Evolutionary conservation across 2,329 filamentous ascomycete species (phyloP).

Genomic region (Emericellopsis cladophorae): DNA sequence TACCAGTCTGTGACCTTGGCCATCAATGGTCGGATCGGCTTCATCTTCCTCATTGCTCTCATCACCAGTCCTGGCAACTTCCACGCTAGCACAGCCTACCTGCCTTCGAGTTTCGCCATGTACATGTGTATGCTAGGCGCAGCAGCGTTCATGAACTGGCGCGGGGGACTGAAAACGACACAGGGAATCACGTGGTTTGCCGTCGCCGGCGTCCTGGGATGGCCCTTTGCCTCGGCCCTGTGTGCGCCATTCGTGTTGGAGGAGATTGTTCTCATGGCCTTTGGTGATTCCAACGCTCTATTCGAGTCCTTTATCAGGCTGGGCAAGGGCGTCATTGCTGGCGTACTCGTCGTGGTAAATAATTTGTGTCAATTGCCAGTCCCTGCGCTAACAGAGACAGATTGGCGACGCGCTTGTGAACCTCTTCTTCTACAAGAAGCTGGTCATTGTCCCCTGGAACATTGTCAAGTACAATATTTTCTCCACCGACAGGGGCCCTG

Average conservation of each 20-base stretch:
- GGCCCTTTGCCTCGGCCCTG: slow-evolving; percentile 85
- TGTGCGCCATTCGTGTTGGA: slow-evolving; percentile 71
- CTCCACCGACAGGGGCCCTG: slow-evolving; percentile 65
- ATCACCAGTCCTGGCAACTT: slow-evolving; percentile 84
- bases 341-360: slow-evolving; percentile 57
- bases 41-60: slow-evolving; percentile 70
- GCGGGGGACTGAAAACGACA: slow-evolving; percentile 64
- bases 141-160: slow-evolving; percentile 84
- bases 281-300: slow-evolving; percentile 45
- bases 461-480: slow-evolving; percentile 96
- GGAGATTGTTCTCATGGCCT: slow-evolving; percentile 47
- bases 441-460: slow-evolving; percentile 72
- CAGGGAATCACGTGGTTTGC: slow-evolving; percentile 87
- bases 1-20: slow-evolving; percentile 66
- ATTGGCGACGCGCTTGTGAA: slow-evolving; percentile 59
- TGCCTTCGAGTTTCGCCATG: slow-evolving; percentile 96
- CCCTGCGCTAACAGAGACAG: slow-evolving; percentile 25
- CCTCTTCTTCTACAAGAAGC: slow-evolving; percentile 71
- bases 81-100: slow-evolving; percentile 72
- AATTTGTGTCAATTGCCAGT: neutral
- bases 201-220: slow-evolving; percentile 72
- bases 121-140: slow-evolving; percentile 80
- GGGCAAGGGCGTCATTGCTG: slow-evolving; percentile 53
- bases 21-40: slow-evolving; percentile 70
- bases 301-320: slow-evolving; percentile 48